Percentiles rank a stretch among this genome's conserved stretches.
These are phyloP conservation scores for Annulohypoxylon moriforme DNA, from an alignment of 495 filamentous ascomycete species.

Conservation along the genomic window DNA sequence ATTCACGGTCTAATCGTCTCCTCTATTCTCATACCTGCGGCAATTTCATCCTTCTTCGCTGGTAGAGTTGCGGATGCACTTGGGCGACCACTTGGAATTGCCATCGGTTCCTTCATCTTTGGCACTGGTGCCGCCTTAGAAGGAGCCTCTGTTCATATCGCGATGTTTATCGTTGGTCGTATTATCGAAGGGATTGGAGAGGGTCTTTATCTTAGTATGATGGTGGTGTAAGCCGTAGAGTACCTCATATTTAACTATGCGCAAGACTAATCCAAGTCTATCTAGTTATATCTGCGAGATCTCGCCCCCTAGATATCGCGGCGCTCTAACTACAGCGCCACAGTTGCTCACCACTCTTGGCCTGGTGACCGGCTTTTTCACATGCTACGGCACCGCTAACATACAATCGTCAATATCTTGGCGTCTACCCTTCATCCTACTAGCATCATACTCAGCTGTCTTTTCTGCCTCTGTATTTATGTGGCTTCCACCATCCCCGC, in stretches of 20 bases:
- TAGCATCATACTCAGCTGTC: slow-evolving; percentile 55
- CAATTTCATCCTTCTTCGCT: slow-evolving; percentile 71
- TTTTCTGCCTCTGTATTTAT: slow-evolving; percentile 53
- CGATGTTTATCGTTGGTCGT: slow-evolving; percentile 69
- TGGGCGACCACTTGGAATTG: slow-evolving; percentile 65
- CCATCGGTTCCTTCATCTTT: slow-evolving; percentile 65
- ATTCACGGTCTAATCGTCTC: slow-evolving; percentile 75
- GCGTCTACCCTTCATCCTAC: slow-evolving; percentile 65
- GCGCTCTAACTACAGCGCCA: slow-evolving; percentile 66
- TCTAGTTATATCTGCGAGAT: slow-evolving; percentile 68
- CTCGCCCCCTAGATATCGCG: slow-evolving; percentile 64
- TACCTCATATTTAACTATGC: neutral
- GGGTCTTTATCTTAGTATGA: slow-evolving; percentile 68
- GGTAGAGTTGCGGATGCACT: slow-evolving; percentile 69
- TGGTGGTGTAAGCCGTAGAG: slow-evolving; percentile 58
- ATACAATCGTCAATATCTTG: slow-evolving; percentile 64
- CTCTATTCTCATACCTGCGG: slow-evolving; percentile 70
- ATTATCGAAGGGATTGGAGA: slow-evolving; percentile 68
- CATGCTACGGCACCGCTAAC: slow-evolving; percentile 68
- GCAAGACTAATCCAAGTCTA: neutral
- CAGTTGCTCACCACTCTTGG: slow-evolving; percentile 67
- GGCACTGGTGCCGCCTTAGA: slow-evolving; percentile 66
- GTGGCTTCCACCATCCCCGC: slow-evolving; percentile 54
- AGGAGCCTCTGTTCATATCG: slow-evolving; percentile 58
- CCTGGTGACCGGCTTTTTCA: slow-evolving; percentile 68